Evolutionary conservation across 2,329 filamentous ascomycete species (phyloP), one percentile per base, ranked within the genome.

Genomic region (Ceratocystis colombiana): DNA sequence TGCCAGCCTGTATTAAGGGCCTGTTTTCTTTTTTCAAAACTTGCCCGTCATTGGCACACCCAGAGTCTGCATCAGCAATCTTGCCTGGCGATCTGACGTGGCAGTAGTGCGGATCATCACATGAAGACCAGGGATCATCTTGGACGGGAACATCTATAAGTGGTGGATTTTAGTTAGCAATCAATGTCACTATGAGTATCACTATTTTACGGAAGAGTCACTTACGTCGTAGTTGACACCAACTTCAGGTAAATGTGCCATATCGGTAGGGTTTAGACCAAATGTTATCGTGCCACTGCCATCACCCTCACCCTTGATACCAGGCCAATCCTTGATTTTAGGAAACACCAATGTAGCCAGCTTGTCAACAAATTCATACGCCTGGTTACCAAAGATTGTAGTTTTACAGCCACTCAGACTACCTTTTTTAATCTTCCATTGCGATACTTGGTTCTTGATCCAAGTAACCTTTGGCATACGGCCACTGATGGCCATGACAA

Each of bases 271-370:
- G 15, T 81, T 82, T 71, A 99, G 80, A 70, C 94, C 94, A 75
- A 92, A 93, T 8, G 81, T 82, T 70, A 99, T 82, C 75, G 97
- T 96, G 46, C 94, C 94, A 69, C 88, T 87, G 73, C 85, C 86
- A 75, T 99, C 94, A 73, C 94, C 94, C 48, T 89, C 89, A 55
- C 72, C 75, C 62, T 28, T 22, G 45, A 66, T 68, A 59, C 94
- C 94, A 66, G 84, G 84, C 88, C 90, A 99, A 71, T 99, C 94
- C 80, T 97, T 99, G 77, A 99, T 95, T 73, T 87, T 89, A 48
- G 94, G 94, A 74, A 97, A 82, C 5, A 99, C 92, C 7, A 97
- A 80, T 74, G 96, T 90, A 66, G 97, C 81, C 71, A 91, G 80
- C 79, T 96, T 96, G 72, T 93, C 88, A 57, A 99, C 74, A 75